Conservation (phyloP, 2,329 filamentous ascomycete species). For the Botrytis paeoniae region DNA sequence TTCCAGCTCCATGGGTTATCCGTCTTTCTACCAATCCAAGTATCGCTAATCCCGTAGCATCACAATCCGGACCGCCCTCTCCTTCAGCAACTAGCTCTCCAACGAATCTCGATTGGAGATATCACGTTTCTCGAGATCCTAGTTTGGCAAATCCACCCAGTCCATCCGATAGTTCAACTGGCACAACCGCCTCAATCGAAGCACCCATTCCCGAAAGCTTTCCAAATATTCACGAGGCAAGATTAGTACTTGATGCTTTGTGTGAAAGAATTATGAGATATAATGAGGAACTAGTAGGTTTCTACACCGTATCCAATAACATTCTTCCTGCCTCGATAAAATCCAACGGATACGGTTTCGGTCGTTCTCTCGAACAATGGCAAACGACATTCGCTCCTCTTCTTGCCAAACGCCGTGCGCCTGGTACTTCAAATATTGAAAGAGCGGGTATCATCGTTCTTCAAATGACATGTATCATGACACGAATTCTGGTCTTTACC, state of each 20-base stretch:
- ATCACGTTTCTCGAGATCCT: conserved; percentile 3
- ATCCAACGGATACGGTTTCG: conserved; percentile 42
- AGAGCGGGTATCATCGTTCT: conserved; percentile 59
- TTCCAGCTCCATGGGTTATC: conserved; percentile 60
- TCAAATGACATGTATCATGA: conserved; percentile 61
- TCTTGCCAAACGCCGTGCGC: conserved; percentile 46
- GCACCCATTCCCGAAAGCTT: conserved; percentile 41
- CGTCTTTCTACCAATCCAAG: conserved; percentile 43
- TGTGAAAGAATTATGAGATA: conserved; percentile 57
- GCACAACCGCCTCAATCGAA: conserved; percentile 25
- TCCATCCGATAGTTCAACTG: conserved; percentile 40
- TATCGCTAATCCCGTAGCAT: conserved; percentile 32
- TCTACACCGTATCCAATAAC: conserved; percentile 45
- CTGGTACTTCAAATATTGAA: conserved; percentile 49
- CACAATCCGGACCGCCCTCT: conserved; percentile 6
- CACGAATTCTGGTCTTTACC: conserved; percentile 56
- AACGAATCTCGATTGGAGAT: conserved; percentile 5
- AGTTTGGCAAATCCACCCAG: conserved; percentile 39
- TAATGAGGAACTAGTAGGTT: conserved; percentile 52
- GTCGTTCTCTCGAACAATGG: conserved; percentile 53
- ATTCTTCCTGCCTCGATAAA: conserved; percentile 42
- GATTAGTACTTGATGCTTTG: conserved; percentile 54
- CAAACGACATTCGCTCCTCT: conserved; percentile 54
- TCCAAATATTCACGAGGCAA: conserved; percentile 51
- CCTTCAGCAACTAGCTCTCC: background rate